Conservation (phyloP, 495 filamentous ascomycete genomes). For the Hypoxylon cercidicola region DNA sequence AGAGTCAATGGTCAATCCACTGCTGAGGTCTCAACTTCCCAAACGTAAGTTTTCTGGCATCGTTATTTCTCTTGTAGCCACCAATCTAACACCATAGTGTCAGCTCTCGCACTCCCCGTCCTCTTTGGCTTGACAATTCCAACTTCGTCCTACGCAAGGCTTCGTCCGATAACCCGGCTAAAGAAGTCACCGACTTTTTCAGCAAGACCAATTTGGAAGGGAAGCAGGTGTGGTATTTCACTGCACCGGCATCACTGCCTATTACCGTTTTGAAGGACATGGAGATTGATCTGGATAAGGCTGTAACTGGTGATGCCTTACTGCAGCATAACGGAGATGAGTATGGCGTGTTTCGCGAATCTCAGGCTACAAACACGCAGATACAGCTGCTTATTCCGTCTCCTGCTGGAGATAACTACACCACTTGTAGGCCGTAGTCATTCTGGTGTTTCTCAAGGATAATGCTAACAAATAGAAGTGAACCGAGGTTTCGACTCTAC, state of each 20-base stretch:
- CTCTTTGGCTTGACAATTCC: conserved; percentile 39
- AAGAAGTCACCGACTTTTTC: conserved; percentile 50
- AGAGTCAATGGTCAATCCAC: conserved; percentile 40
- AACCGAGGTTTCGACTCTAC: conserved; percentile 52
- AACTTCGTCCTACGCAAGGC: conserved; percentile 52
- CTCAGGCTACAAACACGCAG: conserved; percentile 47
- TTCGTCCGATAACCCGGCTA: conserved; percentile 44
- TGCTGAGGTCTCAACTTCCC: conserved; percentile 13
- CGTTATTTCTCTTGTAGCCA: not conserved
- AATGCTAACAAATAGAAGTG: conserved; percentile 41
- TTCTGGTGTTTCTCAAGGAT: conserved; percentile 2
- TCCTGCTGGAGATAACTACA: conserved; percentile 53
- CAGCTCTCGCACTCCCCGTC: conserved; percentile 30
- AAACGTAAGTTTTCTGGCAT: conserved; percentile 28
- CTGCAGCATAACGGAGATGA: conserved; percentile 54
- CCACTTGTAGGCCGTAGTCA: conserved; percentile 47
- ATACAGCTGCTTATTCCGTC: conserved; percentile 58
- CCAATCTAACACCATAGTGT: conserved; percentile 6
- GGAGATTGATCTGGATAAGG: conserved; percentile 53
- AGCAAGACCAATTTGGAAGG: conserved; percentile 56
- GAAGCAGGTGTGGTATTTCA: conserved; percentile 65
- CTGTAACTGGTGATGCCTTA: conserved; percentile 48
- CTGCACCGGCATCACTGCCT: conserved; percentile 57
- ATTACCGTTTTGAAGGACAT: conserved; percentile 60
- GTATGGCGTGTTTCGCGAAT: conserved; percentile 52